These are phyloP conservation scores for Aspergillus fischeri DNA, from an alignment of 2,329 filamentous ascomycete genomes.

Conservation along the genomic window DNA sequence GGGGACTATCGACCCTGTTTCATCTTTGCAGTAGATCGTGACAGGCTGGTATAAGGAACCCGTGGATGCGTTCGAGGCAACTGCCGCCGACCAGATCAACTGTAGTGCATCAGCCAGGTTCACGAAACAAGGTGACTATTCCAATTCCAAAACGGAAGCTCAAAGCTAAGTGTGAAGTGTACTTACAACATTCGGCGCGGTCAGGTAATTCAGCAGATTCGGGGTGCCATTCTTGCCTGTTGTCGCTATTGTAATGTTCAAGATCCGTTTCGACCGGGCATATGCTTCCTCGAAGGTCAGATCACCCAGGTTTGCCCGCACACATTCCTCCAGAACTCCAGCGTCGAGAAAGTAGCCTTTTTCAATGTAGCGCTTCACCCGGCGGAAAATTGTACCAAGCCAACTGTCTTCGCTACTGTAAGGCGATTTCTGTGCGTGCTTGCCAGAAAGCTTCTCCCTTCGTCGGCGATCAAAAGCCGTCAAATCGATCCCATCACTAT, in stretches of 20 bases:
- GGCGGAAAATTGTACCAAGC: slow-evolving; percentile 59
- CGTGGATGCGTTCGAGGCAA: slow-evolving; percentile 45
- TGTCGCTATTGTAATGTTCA: slow-evolving; percentile 88
- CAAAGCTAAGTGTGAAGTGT: background rate
- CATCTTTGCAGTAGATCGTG: slow-evolving; percentile 73
- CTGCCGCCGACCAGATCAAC: slow-evolving; percentile 54
- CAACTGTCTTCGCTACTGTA: slow-evolving; percentile 36
- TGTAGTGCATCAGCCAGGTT: slow-evolving; percentile 29
- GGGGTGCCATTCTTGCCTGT: slow-evolving; percentile 71
- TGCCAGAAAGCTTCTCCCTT: slow-evolving; percentile 14
- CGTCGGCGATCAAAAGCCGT: slow-evolving; percentile 63
- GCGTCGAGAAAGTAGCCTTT: slow-evolving; percentile 84
- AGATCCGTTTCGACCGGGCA: slow-evolving; percentile 72
- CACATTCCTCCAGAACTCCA: slow-evolving; percentile 74
- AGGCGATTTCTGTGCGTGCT: slow-evolving; percentile 2
- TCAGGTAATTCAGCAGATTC: slow-evolving; percentile 85
- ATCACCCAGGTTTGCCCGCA: slow-evolving; percentile 80
- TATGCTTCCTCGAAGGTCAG: slow-evolving; percentile 93
- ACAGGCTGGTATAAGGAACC: slow-evolving; percentile 62
- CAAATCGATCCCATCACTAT: slow-evolving; percentile 76
- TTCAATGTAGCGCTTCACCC: slow-evolving; percentile 63
- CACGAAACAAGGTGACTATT: background rate
- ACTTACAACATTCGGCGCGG: slow-evolving; percentile 84
- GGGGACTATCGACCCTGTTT: slow-evolving; percentile 66
- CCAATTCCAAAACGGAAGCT: background rate